A percentile compares a stretch with the other conserved stretches of the same genome.
phyloP scores from a whole-genome alignment of 225 moss, liverwort and hornwort species.

The Pseudoscleropodium purum region DNA sequence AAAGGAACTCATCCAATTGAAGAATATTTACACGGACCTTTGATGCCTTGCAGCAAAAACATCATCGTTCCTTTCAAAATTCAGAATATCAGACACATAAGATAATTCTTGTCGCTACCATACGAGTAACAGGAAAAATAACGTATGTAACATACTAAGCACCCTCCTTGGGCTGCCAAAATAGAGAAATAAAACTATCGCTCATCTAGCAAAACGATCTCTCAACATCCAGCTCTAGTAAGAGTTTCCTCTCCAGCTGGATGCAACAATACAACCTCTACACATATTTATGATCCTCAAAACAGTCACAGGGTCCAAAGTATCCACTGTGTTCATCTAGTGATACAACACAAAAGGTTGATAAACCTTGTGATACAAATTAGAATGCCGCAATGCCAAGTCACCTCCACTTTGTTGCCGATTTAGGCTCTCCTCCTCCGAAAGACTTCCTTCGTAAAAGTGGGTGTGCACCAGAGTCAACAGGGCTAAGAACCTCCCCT shows the following conservation, averaged over 20 bases:
- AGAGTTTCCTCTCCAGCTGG: conserved; percentile 1
- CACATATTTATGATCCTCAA: conserved; percentile 18
- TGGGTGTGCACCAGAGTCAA: conserved; percentile 13
- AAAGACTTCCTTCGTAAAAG: conserved; percentile 47
- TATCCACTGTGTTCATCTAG: conserved; percentile 8
- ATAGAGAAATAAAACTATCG: conserved; percentile 10
- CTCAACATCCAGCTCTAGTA: background rate
- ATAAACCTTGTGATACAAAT: conserved; percentile 17
- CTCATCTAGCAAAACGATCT: background rate
- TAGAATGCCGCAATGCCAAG: conserved; percentile 1
- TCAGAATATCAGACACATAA: background rate
- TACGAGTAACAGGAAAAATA: background rate
- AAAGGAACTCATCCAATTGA: background rate
- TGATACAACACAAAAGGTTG: conserved; percentile 22
- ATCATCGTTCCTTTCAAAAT: conserved; percentile 11
- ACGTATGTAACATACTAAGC: conserved; percentile 2
- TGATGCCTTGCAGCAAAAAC: background rate
- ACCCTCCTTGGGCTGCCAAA: background rate
- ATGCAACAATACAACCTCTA: conserved; percentile 18
- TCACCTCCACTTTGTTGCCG: conserved; percentile 53
- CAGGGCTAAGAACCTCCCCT: conserved; percentile 11
- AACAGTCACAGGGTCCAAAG: conserved; percentile 10
- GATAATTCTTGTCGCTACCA: background rate
- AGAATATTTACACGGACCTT: conserved; percentile 1
- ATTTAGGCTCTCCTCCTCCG: conserved; percentile 41